A percentile compares a stretch with the other conserved stretches of the same genome.
Evolutionary conservation across 176 grass and related monocot genomes (phyloP).

Genomic region (Carex parvula): DNA sequence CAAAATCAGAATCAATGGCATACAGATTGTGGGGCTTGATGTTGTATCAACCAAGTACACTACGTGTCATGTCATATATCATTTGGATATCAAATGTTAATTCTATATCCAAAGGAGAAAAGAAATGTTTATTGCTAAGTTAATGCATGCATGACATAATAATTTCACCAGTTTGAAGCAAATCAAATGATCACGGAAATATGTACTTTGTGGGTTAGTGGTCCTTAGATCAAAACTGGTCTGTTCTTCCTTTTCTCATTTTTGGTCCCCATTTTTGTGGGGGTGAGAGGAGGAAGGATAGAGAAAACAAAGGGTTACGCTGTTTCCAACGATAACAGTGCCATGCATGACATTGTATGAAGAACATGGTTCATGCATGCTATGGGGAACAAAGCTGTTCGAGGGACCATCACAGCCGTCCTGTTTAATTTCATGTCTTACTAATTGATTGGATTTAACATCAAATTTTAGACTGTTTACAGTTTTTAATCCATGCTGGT

Average conservation of each 20-base stretch:
- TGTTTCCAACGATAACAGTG: conserved; percentile 7
- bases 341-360: neutral
- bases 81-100: neutral
- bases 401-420: too few species aligned
- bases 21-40: conserved; percentile 7
- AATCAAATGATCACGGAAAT: neutral
- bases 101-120: neutral
- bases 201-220: neutral
- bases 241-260: neutral
- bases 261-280: neutral
- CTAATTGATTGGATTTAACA: too few species aligned
- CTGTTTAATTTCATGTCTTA: too few species aligned
- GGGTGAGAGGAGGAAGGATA: neutral
- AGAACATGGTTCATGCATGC: neutral
- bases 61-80: neutral
- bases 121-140: too few species aligned
- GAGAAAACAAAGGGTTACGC: neutral
- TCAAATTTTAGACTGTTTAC: too few species aligned
- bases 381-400: too few species aligned
- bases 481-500: too few species aligned
- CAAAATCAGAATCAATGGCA: neutral
- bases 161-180: too few species aligned
- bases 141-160: too few species aligned
- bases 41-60: conserved; percentile 22
- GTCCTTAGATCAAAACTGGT: neutral